A percentile compares a stretch with the other conserved stretches of the same genome.
Conservation (phyloP, 345 rosid genomes). For the Toxicodendron radicans region DNA sequence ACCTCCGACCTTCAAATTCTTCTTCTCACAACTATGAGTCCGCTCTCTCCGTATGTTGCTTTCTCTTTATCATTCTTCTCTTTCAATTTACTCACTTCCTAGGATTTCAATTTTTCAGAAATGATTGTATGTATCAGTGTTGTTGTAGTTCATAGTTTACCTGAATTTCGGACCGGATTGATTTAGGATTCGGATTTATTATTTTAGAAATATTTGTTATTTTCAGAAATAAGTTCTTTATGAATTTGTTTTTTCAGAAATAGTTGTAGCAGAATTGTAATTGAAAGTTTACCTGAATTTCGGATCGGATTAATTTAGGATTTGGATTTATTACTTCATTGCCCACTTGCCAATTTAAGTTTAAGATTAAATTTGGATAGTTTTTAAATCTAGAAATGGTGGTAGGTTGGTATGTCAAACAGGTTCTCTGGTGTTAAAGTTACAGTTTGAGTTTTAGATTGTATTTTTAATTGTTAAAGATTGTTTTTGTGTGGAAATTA, state of each 20-base stretch:
- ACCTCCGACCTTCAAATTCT: constrained; percentile 71
- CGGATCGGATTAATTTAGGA: not conserved
- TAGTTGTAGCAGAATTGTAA: not conserved
- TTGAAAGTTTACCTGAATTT: not conserved
- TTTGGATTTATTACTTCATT: not conserved
- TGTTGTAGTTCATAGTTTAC: not conserved
- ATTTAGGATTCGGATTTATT: not conserved
- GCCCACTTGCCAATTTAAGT: too few relatives aligned
- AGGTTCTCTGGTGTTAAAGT: too few relatives aligned
- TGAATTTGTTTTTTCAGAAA: not conserved
- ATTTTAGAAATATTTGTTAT: not conserved
- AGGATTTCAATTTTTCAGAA: not conserved
- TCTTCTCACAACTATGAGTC: constrained; percentile 51
- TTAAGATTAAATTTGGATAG: too few relatives aligned
- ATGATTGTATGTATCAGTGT: not conserved
- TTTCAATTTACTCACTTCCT: not conserved
- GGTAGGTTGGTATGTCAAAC: too few relatives aligned
- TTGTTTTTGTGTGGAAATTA: not conserved
- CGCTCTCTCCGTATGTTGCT: constrained; percentile 61
- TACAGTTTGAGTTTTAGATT: too few relatives aligned
- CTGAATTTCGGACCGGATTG: not conserved
- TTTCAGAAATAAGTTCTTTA: not conserved
- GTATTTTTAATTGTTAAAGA: too few relatives aligned
- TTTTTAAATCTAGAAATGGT: too few relatives aligned
- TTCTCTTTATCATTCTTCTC: not conserved